phyloP scores from a whole-genome alignment of 176 grass and related monocot genomes.

The Avena insularis region DNA sequence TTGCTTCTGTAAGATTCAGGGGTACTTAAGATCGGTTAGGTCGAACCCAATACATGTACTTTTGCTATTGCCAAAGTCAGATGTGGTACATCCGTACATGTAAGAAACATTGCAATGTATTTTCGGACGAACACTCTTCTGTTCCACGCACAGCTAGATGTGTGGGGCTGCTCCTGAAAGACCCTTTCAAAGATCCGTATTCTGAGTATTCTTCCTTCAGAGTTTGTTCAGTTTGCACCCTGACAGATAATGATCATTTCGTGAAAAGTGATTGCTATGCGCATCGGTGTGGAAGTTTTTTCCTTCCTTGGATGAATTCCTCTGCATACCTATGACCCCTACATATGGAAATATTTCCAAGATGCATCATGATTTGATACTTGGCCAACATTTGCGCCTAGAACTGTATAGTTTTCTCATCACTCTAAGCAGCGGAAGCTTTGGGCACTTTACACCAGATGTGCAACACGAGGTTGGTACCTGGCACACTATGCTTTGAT shows the following conservation, averaged over 20 bases:
- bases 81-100: slow-evolving; percentile 16
- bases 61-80: neutral
- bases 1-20: slow-evolving; percentile 30
- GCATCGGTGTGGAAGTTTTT: neutral
- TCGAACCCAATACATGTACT: slow-evolving; percentile 20
- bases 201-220: neutral
- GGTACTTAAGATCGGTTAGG: slow-evolving; percentile 19
- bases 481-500: slow-evolving; percentile 53
- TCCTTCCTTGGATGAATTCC: no score
- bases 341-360: neutral
- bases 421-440: slow-evolving; percentile 6
- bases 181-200: neutral
- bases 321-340: neutral
- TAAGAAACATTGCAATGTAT: neutral
- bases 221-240: slow-evolving; percentile 25
- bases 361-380: slow-evolving; percentile 8
- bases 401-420: neutral
- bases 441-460: slow-evolving; percentile 40
- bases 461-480: slow-evolving; percentile 55
- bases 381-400: slow-evolving; percentile 1
- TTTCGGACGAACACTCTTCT: slow-evolving; percentile 1
- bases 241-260: neutral
- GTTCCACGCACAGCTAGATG: slow-evolving; percentile 27
- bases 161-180: neutral
- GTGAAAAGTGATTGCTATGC: neutral